phyloP scores from a whole-genome alignment of 805 yeast genomes.

The Wickerhamiella spandovensis region DNA sequence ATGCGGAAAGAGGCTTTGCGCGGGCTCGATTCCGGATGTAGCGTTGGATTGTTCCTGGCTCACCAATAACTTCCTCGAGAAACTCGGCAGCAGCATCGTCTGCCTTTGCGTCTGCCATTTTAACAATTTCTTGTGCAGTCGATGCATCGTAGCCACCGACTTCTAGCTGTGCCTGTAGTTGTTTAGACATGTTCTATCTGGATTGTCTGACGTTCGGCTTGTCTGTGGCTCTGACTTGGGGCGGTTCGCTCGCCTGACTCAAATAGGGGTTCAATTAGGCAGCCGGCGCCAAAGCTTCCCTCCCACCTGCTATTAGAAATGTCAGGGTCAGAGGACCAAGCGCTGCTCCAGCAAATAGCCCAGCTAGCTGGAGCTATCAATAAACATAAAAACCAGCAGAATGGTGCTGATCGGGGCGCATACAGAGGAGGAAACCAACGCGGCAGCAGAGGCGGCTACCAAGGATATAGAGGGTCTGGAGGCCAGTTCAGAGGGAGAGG shows the following conservation, averaged over 20 bases:
- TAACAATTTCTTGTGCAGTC: constrained; percentile 15
- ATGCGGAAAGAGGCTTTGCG: not conserved
- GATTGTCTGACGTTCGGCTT: not conserved
- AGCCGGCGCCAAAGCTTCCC: too few relatives aligned
- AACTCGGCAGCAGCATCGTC: constrained; percentile 13
- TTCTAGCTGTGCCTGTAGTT: constrained; percentile 6
- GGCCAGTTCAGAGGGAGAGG: not conserved
- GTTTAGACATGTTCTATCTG: not conserved
- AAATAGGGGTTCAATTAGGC: too few relatives aligned
- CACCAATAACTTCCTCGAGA: constrained; percentile 11
- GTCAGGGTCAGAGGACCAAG: not conserved
- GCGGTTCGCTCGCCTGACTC: too few relatives aligned
- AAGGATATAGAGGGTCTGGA: not conserved
- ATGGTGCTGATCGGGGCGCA: constrained; percentile 3
- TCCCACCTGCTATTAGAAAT: not conserved
- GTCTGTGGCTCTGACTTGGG: not conserved
- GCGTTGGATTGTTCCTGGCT: constrained; percentile 4
- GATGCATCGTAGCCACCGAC: constrained; percentile 15
- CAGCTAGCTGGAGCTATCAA: constrained; percentile 8
- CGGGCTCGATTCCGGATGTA: constrained; percentile 7
- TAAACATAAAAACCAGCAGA: not conserved
- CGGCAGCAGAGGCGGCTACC: not conserved
- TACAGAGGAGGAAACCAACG: constrained; percentile 1
- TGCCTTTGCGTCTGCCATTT: constrained; percentile 9
- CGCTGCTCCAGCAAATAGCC: constrained; percentile 8